Conservation (phyloP, 2,329 filamentous ascomycete genomes). For the Aspergillus ustus region DNA sequence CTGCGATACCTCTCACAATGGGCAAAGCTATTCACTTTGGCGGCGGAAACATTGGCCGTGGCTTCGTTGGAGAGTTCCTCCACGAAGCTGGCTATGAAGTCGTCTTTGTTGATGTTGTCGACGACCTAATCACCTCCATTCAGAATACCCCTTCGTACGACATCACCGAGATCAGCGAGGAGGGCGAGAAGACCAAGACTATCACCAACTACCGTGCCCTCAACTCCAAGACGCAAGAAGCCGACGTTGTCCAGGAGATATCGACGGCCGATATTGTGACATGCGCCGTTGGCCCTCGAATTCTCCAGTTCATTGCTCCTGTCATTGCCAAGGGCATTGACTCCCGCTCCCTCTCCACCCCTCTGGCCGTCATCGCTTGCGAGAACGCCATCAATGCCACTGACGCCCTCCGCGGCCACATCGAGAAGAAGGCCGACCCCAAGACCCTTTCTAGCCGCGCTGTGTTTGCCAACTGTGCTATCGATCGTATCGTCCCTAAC, state of each 20-base stretch:
- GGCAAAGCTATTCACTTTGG: constrained; percentile 80
- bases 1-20: constrained; percentile 33
- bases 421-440: constrained; percentile 75
- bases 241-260: constrained; percentile 82
- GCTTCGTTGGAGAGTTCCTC: constrained; percentile 88
- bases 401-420: constrained; percentile 80
- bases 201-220: constrained; percentile 97
- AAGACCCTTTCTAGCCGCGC: constrained; percentile 73
- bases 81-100: constrained; percentile 96
- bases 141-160: constrained; percentile 79
- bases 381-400: constrained; percentile 98
- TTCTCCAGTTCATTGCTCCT: constrained; percentile 94
- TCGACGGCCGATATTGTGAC: constrained; percentile 87
- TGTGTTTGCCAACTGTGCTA: constrained; percentile 94
- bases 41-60: constrained; percentile 83
- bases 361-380: constrained; percentile 91
- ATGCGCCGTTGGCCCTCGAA: constrained; percentile 94
- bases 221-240: constrained; percentile 87
- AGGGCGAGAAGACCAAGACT: constrained; percentile 77
- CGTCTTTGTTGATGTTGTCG: constrained; percentile 93
- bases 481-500: constrained; percentile 95
- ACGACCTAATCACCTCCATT: constrained; percentile 77
- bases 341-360: constrained; percentile 67
- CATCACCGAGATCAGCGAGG: constrained; percentile 88
- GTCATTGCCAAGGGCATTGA: constrained; percentile 95